Conservation (phyloP, 139 green algal species). For the Auxenochlorella pyrenoidosa region DNA sequence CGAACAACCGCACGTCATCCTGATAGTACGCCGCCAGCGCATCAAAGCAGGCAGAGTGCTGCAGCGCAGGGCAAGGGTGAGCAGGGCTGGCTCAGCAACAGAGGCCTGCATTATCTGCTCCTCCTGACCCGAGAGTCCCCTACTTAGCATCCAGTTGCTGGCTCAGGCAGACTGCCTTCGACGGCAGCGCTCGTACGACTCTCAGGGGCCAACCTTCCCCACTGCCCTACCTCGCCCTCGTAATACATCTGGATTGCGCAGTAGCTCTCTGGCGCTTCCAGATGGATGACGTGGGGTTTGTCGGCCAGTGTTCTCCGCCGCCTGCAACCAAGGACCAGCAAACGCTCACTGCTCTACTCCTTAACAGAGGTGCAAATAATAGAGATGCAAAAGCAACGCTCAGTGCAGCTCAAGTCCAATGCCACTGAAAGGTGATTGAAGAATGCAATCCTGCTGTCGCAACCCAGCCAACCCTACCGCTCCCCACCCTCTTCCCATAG, state of each 20-base stretch:
- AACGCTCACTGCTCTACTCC: not conserved
- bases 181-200: no score
- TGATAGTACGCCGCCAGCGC: conserved; percentile 13
- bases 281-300: not conserved
- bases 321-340: not conserved
- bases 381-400: not conserved
- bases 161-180: no score
- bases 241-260: conserved; percentile 11
- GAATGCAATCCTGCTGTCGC: no score
- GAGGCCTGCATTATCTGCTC: no score
- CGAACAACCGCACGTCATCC: conserved; percentile 17
- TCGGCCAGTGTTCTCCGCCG: not conserved
- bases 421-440: no score
- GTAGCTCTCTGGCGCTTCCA: conserved; percentile 19
- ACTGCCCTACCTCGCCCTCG: not conserved
- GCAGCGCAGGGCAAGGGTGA: not conserved
- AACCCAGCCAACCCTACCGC: no score
- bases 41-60: conserved; percentile 19
- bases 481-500: not conserved
- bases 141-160: no score
- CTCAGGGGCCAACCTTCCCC: no score
- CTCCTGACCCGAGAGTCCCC: no score
- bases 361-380: no score
- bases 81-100: not conserved
- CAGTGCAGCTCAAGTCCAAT: no score